These are phyloP conservation scores for Triticum timopheevii DNA, from an alignment of 176 grass and related monocot species.

Conservation along the genomic window DNA sequence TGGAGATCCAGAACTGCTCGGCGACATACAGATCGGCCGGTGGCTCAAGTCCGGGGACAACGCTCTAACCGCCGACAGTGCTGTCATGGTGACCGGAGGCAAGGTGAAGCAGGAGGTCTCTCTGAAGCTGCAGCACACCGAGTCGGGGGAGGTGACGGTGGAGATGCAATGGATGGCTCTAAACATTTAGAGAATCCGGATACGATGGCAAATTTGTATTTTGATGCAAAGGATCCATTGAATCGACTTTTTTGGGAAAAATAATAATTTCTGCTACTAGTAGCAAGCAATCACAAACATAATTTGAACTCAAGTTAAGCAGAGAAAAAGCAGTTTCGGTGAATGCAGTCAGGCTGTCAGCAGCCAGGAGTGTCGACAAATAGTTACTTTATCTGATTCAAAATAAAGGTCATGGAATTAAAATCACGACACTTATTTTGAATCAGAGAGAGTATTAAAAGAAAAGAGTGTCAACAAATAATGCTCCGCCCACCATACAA, in stretches of 20 bases:
- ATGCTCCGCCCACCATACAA: too few relatives aligned
- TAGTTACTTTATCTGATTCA: too few relatives aligned
- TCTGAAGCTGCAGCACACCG: conserved; percentile 65
- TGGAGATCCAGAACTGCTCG: conserved; percentile 40
- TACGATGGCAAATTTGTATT: not conserved
- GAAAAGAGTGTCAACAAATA: too few relatives aligned
- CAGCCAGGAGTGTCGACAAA: too few relatives aligned
- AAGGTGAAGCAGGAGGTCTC: conserved; percentile 65
- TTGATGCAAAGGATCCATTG: not conserved
- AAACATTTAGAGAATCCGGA: conserved; percentile 32
- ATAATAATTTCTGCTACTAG: not conserved
- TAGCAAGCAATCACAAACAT: not conserved
- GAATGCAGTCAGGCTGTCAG: too few relatives aligned
- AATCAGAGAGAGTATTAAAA: too few relatives aligned
- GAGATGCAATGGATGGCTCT: conserved; percentile 77
- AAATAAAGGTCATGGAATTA: too few relatives aligned
- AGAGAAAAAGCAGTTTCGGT: too few relatives aligned
- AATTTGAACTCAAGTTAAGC: not conserved
- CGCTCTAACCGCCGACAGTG: conserved; percentile 53
- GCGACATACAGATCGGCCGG: conserved; percentile 65
- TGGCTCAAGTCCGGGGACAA: conserved; percentile 78
- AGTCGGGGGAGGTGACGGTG: conserved; percentile 61
- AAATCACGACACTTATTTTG: too few relatives aligned
- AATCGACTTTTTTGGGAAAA: not conserved
- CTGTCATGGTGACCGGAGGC: conserved; percentile 46